Evolutionary conservation across 495 filamentous ascomycete genomes (phyloP).

Genomic region (Penicillium atrosanguineum): DNA sequence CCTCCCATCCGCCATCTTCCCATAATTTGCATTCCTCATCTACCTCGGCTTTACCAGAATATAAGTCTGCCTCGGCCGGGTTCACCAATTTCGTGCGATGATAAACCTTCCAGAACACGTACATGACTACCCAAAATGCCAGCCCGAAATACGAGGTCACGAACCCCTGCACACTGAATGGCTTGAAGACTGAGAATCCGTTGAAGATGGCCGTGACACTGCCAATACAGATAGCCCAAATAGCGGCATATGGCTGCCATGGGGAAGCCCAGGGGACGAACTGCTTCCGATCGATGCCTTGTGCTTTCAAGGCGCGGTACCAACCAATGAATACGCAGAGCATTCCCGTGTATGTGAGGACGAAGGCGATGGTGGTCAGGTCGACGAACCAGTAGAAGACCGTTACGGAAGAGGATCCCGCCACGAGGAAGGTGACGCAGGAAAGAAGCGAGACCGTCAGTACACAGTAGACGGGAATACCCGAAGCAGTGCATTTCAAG

Average conservation of each 20-base stretch:
- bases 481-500: slow-evolving; percentile 32
- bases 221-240: slow-evolving; percentile 24
- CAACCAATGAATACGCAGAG: slow-evolving; percentile 55
- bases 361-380: slow-evolving; percentile 47
- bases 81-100: slow-evolving; percentile 29
- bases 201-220: slow-evolving; percentile 26
- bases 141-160: slow-evolving; percentile 35
- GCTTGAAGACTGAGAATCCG: slow-evolving; percentile 33
- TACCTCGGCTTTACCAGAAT: slow-evolving; percentile 30
- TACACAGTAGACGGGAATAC: slow-evolving; percentile 63
- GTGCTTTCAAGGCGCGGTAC: slow-evolving; percentile 53
- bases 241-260: slow-evolving; percentile 28
- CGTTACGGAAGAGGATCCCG: slow-evolving; percentile 46
- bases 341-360: slow-evolving; percentile 58
- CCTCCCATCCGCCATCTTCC: slow-evolving; percentile 30
- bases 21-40: slow-evolving; percentile 35
- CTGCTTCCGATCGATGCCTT: slow-evolving; percentile 48
- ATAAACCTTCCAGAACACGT: slow-evolving; percentile 32
- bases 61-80: slow-evolving; percentile 25
- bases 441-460: slow-evolving; percentile 51
- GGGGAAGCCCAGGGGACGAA: slow-evolving; percentile 30
- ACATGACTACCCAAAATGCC: slow-evolving; percentile 32
- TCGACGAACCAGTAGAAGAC: slow-evolving; percentile 61
- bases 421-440: slow-evolving; percentile 63
- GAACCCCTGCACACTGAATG: slow-evolving; percentile 32